These are phyloP conservation scores for Wickerhamiella parazyma DNA, from an alignment of 805 yeast genomes.

Conservation along the genomic window DNA sequence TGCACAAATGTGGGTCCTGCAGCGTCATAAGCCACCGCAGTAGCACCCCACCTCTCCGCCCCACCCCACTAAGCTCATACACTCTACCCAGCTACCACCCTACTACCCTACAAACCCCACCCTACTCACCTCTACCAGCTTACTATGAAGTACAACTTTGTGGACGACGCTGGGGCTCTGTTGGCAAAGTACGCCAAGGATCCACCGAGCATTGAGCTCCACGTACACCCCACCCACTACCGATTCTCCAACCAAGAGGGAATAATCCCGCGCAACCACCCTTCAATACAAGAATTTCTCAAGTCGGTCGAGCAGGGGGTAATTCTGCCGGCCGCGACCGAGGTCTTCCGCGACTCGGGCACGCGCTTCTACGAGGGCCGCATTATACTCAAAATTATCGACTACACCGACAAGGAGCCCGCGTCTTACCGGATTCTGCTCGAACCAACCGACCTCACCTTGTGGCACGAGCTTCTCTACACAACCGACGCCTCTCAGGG, in stretches of 20 bases:
- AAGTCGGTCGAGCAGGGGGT: slow-evolving; percentile 67
- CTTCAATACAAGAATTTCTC: slow-evolving; percentile 60
- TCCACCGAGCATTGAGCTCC: slow-evolving; percentile 76
- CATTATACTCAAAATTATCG: slow-evolving; percentile 70
- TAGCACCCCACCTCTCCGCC: too few species aligned
- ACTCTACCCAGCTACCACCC: too few species aligned
- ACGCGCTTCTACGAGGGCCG: slow-evolving; percentile 82
- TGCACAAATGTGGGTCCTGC: too few species aligned
- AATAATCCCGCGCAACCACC: slow-evolving; percentile 65
- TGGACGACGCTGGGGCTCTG: slow-evolving; percentile 59
- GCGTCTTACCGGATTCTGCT: slow-evolving; percentile 58
- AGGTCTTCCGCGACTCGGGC: slow-evolving; percentile 76
- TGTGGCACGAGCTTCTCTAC: slow-evolving; percentile 72
- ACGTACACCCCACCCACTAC: slow-evolving; percentile 82
- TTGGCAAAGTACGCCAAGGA: slow-evolving; percentile 61
- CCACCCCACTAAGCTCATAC: too few species aligned
- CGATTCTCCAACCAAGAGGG: slow-evolving; percentile 87
- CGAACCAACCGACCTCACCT: slow-evolving; percentile 65
- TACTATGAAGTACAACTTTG: slow-evolving; percentile 22
- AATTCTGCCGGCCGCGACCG: slow-evolving; percentile 81
- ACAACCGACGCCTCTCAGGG: slow-evolving; percentile 62
- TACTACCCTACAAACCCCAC: too few species aligned
- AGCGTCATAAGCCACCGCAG: too few species aligned
- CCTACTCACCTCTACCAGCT: too few species aligned
- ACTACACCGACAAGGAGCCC: slow-evolving; percentile 33